Conservation (phyloP, 495 filamentous ascomycete species). For the Neurospora sp. region DNA sequence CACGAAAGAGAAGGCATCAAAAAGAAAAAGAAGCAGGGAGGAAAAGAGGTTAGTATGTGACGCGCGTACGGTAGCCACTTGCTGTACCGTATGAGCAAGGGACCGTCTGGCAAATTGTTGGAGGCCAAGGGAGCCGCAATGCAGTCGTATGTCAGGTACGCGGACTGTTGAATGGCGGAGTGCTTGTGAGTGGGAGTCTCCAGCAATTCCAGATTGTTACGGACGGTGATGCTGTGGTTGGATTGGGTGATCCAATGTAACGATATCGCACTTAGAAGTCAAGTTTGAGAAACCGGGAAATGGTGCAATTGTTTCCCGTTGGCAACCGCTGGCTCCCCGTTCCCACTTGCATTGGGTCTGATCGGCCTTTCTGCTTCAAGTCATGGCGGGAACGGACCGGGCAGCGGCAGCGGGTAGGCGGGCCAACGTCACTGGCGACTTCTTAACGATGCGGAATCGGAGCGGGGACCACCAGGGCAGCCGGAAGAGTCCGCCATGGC, state of each 20-base stretch:
- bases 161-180: not conserved
- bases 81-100: not conserved
- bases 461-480: not conserved
- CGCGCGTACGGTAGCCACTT: not conserved
- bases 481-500: not conserved
- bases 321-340: not conserved
- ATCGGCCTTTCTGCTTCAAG: not conserved
- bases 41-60: not conserved
- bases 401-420: not conserved
- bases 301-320: not conserved
- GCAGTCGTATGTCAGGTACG: not conserved
- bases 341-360: not conserved
- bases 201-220: not conserved
- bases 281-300: not conserved
- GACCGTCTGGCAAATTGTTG: not conserved
- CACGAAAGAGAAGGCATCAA: conserved; percentile 11
- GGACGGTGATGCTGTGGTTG: not conserved
- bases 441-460: not conserved
- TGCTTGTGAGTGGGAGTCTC: not conserved
- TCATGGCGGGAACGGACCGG: not conserved
- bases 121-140: not conserved
- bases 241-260: not conserved
- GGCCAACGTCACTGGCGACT: not conserved
- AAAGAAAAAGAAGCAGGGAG: not conserved
- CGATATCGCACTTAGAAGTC: not conserved